Evolutionary conservation across 208 protist species (phyloP), one percentile per base, ranked within the genome.

Genomic region (Leishmania mexicana): DNA sequence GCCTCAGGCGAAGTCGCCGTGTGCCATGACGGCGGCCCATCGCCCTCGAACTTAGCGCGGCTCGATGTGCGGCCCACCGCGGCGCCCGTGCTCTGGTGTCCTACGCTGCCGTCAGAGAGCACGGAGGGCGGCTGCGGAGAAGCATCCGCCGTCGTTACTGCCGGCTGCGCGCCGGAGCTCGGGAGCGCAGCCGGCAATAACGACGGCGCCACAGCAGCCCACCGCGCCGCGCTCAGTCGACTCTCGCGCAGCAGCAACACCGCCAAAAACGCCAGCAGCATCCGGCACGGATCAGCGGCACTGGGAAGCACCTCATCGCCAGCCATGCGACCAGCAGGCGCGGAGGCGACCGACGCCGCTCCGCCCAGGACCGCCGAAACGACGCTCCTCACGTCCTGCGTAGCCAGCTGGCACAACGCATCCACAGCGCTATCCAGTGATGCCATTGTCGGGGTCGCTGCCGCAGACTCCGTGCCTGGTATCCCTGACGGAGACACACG

Each of bases 231-330:
- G 38, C 51, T 83, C 53, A 83, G 31, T 51, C 83, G 83, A 24
- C 71, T 76, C 83, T 86, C 83, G 28, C 83, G 83, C 17, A 86
- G 74, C n/a, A 86, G 67, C 78, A 86, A 3, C 7, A 86, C 78
- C 3, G 35, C 67, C 15, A 86, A 17, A 45, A 86, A 38, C 1
- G 74, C 83, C 21, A 83, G 58, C n/a, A 86, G 75, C 75, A 77
- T 73, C 35, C 73, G 78, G 13, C 53, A 64, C 71, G 78, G 67
- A 53, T 73, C 42, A 21, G 42, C 62, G 11, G 31, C 76, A 51
- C 31, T 47, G 19, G 49, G n/a, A 13, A 38, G 21, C 1, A 38
- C 45, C 70, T 31, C 28, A 35, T 24, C 40, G 10, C 3, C 70
- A 19, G 70, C 24, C 17, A 17, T 49, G 65, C 17, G 21, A 42